Evolutionary conservation across 1,284 basidiomycete genomes (phyloP), one percentile per base, ranked within the genome.

Genomic region (Ganoderma leucocontextum): DNA sequence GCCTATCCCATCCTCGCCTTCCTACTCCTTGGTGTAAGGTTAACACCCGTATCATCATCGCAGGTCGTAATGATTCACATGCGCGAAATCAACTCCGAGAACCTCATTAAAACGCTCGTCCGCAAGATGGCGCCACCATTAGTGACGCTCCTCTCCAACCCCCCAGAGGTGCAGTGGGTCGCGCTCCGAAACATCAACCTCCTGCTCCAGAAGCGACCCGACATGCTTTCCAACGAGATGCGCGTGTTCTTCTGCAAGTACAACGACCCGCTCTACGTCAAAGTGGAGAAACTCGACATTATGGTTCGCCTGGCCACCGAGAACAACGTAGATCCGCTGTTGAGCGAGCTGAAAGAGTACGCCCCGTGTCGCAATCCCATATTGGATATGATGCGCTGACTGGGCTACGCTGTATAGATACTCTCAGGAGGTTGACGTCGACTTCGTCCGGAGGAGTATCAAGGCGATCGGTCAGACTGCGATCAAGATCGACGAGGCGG

Each of bases 191-290:
- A 99, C 79, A 96, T 99, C 84, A 97, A 98, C 76, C 89, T 99
- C 60, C 89, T 99, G 61, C 89, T 99, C 25, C 98, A 99, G 81
- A 96, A 97, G 75, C 91, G 95, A 4, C 85, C 95, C 0, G 94
- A 97, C 68, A 87, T 98, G 65, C 87, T 99, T 7, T 90, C 92
- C 36, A 97, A 95, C 81, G 97, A 99, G 82, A 96, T 99, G 91
- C 91, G 96, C 67, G 97, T 99, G 33, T 99, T 99, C 81, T 99
- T 99, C 85, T 99, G 98, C 91, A 99, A 99, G 81, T 99, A 99
- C 84, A 99, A 99, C 80, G 98, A 99, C 78, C 97, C 98, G 2
- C 85, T 97, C 41, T 99, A 99, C 78, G 96, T 99, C 81, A 99
- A 99, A 83, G 89, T 99, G 62, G 97, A 98, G 80, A 99, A 99